A percentile compares a stretch with the other conserved stretches of the same genome.
phyloP scores from a whole-genome alignment of 176 grass and related monocot genomes.

The Thalia dealbata region DNA sequence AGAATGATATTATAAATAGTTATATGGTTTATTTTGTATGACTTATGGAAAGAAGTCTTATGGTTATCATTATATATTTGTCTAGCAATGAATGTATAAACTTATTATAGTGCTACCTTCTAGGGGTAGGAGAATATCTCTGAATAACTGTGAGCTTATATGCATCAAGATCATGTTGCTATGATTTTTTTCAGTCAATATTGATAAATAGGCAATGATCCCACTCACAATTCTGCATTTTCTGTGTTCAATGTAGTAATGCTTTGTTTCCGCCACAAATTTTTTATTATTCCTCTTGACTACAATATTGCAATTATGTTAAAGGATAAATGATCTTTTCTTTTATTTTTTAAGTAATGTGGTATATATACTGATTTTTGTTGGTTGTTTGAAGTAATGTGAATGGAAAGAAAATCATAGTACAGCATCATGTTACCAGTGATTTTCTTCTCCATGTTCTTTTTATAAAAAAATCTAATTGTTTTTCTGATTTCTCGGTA shows the following conservation, averaged over 20 bases:
- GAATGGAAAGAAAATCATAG: neutral
- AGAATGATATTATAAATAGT: neutral
- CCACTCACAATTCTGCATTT: neutral
- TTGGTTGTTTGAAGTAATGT: neutral
- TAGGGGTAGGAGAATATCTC: neutral
- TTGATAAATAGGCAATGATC: neutral
- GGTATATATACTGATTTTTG: neutral
- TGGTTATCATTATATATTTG: neutral
- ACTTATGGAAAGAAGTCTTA: neutral
- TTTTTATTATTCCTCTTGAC: neutral
- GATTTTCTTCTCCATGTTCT: neutral
- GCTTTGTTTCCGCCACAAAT: neutral
- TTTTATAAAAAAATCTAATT: neutral
- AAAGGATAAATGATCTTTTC: neutral
- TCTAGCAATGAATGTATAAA: neutral
- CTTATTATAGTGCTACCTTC: neutral
- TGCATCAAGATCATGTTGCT: neutral
- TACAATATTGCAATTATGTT: neutral
- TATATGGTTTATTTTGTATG: neutral
- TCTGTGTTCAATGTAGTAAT: neutral
- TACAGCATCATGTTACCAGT: neutral
- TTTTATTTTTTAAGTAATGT: neutral
- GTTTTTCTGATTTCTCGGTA: neutral
- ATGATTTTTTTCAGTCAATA: neutral
- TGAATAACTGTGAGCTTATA: neutral